These are phyloP conservation scores for Chrysosporium queenslandicum DNA, from an alignment of 2,329 filamentous ascomycete species.

Conservation along the genomic window DNA sequence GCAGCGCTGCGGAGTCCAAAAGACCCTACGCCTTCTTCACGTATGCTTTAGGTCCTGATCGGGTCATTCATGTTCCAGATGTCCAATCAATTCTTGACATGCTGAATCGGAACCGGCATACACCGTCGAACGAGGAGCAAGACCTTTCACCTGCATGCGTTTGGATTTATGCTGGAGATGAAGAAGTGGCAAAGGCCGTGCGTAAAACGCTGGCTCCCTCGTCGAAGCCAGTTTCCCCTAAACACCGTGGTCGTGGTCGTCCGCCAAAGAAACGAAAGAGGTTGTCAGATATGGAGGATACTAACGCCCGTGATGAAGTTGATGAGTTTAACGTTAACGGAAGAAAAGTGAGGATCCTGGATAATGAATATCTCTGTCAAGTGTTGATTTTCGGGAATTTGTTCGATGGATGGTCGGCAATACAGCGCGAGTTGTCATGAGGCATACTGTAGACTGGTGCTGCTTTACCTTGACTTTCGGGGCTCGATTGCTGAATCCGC, in stretches of 20 bases:
- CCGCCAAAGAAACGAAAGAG: conserved; percentile 38
- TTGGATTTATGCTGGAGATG: conserved; percentile 60
- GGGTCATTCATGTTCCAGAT: conserved; percentile 55
- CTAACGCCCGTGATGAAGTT: conserved; percentile 23
- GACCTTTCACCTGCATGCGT: neutral
- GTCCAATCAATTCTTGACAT: conserved; percentile 54
- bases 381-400: conserved; percentile 79
- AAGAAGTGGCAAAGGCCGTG: conserved; percentile 44
- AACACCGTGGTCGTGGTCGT: conserved; percentile 9
- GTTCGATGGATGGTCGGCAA: conserved; percentile 45
- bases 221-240: neutral
- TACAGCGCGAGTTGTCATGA: conserved; percentile 1
- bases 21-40: conserved; percentile 71
- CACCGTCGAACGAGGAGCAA: neutral
- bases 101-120: conserved; percentile 34
- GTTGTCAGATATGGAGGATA: conserved; percentile 29
- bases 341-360: conserved; percentile 56
- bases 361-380: conserved; percentile 82
- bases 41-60: conserved; percentile 62
- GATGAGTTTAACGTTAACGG: conserved; percentile 32
- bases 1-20: conserved; percentile 54
- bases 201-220: conserved; percentile 27
- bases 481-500: no score
- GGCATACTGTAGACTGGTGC: neutral
- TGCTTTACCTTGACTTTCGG: no score